Evolutionary conservation across 495 filamentous ascomycete genomes (phyloP).

Genomic region (Penicillium alfredii): DNA sequence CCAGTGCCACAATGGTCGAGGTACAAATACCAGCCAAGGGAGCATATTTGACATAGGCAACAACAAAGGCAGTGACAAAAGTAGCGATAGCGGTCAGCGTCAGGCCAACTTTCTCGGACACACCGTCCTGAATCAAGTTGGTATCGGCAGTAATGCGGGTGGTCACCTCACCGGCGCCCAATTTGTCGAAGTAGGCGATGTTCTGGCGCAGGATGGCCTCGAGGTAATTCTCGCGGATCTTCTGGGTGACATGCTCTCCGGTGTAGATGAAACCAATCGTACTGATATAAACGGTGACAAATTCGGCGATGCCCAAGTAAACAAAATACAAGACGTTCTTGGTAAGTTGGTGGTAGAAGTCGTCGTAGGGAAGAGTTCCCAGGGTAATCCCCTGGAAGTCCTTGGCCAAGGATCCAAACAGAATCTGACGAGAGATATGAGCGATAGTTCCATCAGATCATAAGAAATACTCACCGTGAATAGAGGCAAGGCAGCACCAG

Average conservation of each 20-base stretch:
- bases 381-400: slow-evolving; percentile 61
- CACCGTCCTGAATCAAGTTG: slow-evolving; percentile 80
- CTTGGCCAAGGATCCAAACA: slow-evolving; percentile 72
- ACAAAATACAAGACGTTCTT: slow-evolving; percentile 79
- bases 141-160: slow-evolving; percentile 89
- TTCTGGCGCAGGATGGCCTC: slow-evolving; percentile 81
- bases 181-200: slow-evolving; percentile 87
- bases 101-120: slow-evolving; percentile 80
- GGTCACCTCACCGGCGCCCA: slow-evolving; percentile 87
- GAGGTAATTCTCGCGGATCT: slow-evolving; percentile 81
- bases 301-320: slow-evolving; percentile 83
- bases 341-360: slow-evolving; percentile 56
- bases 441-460: no score
- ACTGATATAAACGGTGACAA: slow-evolving; percentile 70
- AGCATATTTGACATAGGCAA: slow-evolving; percentile 81
- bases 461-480: slow-evolving; percentile 68
- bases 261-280: slow-evolving; percentile 92
- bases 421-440: slow-evolving; percentile 30
- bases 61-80: slow-evolving; percentile 82
- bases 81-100: slow-evolving; percentile 69
- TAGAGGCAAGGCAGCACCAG: slow-evolving; percentile 74
- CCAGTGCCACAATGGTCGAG: slow-evolving; percentile 68
- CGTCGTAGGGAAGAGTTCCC: slow-evolving; percentile 36
- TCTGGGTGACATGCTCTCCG: slow-evolving; percentile 79
- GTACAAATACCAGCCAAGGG: slow-evolving; percentile 76